These are phyloP conservation scores for Suillus decipiens DNA, from an alignment of 768 basidiomycete genomes.

Conservation along the genomic window DNA sequence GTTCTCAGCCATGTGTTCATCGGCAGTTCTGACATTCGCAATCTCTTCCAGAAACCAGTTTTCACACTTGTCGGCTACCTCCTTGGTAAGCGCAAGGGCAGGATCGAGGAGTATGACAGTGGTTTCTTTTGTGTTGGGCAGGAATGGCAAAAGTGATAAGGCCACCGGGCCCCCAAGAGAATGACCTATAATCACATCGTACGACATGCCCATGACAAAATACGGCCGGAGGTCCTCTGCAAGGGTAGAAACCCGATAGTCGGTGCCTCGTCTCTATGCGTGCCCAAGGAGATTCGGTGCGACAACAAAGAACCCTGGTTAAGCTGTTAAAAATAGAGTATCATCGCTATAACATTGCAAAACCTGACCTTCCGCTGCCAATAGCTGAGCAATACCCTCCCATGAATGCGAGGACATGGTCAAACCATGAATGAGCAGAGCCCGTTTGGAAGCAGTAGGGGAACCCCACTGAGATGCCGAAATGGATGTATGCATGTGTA, in stretches of 20 bases:
- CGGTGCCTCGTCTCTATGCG: not conserved
- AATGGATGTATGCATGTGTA: not conserved
- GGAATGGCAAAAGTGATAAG: not conserved
- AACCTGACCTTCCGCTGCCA: not conserved
- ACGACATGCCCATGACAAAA: not conserved
- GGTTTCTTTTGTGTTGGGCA: not conserved
- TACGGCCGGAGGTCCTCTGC: not conserved
- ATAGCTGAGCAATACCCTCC: not conserved
- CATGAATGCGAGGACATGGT: not conserved
- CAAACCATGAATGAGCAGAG: not conserved
- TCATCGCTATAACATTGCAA: not conserved
- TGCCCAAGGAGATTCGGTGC: conserved; percentile 2
- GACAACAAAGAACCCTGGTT: not conserved
- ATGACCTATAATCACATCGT: not conserved
- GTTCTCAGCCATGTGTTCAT: not conserved
- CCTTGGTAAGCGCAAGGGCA: not conserved
- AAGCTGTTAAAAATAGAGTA: not conserved
- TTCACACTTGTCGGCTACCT: not conserved
- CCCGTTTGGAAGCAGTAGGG: not conserved
- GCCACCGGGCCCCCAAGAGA: not conserved
- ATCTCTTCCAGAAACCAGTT: not conserved
- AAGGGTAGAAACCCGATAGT: not conserved
- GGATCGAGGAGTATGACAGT: not conserved
- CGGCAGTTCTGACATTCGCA: not conserved
- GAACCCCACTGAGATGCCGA: not conserved